Conservation (phyloP, 352 stramenopile genomes). For the Globisporangium cederbergense region DNA sequence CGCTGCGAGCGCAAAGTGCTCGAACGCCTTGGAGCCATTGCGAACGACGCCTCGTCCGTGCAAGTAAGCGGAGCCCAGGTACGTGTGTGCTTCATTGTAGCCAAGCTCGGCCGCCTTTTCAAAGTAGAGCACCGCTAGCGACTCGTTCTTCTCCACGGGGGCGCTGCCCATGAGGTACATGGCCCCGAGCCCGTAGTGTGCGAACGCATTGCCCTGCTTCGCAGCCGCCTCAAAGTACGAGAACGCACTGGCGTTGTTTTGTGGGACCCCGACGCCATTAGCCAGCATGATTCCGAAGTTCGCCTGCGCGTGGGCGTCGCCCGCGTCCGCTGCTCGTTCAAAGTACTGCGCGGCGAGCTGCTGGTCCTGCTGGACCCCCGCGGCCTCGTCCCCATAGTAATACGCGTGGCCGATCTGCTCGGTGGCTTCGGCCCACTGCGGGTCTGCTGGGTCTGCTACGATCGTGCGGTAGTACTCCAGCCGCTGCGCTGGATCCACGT, state of each 20-base stretch:
- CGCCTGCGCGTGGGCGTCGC: slow-evolving; percentile 57
- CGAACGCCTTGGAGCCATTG: slow-evolving; percentile 49
- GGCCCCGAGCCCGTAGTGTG: slow-evolving; percentile 59
- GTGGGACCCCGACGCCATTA: slow-evolving; percentile 54
- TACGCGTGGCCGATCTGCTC: slow-evolving; percentile 67
- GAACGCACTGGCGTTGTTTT: slow-evolving; percentile 55
- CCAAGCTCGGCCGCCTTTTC: slow-evolving; percentile 51
- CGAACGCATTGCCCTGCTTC: slow-evolving; percentile 53
- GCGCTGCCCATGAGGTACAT: slow-evolving; percentile 53
- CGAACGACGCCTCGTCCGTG: slow-evolving; percentile 44
- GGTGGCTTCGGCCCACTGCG: slow-evolving; percentile 54
- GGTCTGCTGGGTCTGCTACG: slow-evolving; percentile 55
- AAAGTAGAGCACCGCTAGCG: slow-evolving; percentile 55
- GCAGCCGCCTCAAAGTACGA: slow-evolving; percentile 59
- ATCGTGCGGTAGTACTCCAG: slow-evolving; percentile 66
- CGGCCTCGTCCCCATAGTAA: slow-evolving; percentile 66
- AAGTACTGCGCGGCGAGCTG: slow-evolving; percentile 54
- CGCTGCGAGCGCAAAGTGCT: slow-evolving; percentile 59
- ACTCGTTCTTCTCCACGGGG: slow-evolving; percentile 51
- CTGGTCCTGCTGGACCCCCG: slow-evolving; percentile 47
- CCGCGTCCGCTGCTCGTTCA: slow-evolving; percentile 57
- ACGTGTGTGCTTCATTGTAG: slow-evolving; percentile 65
- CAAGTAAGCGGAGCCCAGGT: slow-evolving; percentile 63
- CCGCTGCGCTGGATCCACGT: slow-evolving; percentile 44
- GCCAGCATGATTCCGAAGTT: slow-evolving; percentile 74